Conservation (phyloP, 139 green algal species). For the Picochlorum sp. region DNA sequence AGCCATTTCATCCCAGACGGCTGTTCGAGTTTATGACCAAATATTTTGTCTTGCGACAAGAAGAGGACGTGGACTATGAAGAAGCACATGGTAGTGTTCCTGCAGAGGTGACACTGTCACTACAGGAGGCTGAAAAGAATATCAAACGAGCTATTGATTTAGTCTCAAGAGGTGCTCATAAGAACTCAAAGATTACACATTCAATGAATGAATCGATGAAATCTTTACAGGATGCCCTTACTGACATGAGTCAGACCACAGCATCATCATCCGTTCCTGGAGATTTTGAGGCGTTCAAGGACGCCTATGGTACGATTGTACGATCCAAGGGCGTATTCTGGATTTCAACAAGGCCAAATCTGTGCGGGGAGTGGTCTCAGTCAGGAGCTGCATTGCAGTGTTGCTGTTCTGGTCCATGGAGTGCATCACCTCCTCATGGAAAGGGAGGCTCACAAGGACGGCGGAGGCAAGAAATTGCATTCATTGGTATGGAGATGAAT, state of each 20-base stretch:
- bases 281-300: not conserved
- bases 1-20: conserved; percentile 70
- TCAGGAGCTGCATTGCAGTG: conserved; percentile 50
- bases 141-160: no score
- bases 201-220: no score
- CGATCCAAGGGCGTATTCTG: conserved; percentile 70
- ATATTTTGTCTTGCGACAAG: conserved; percentile 29
- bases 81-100: not conserved
- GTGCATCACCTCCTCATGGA: conserved; percentile 39
- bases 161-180: no score
- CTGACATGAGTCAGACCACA: no score
- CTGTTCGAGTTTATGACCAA: conserved; percentile 45
- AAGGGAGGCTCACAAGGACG: conserved; percentile 22
- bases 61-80: conserved; percentile 5
- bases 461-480: conserved; percentile 60
- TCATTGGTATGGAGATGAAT: conserved; percentile 64
- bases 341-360: conserved; percentile 43
- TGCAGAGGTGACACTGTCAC: not conserved
- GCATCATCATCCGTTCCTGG: not conserved
- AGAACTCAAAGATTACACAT: no score
- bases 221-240: no score
- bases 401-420: conserved; percentile 58
- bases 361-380: conserved; percentile 63
- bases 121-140: not conserved
- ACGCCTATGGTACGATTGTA: conserved; percentile 35